A percentile compares a stretch with the other conserved stretches of the same genome.
These are phyloP conservation scores for Amyloporia xantha DNA, from an alignment of 768 basidiomycete genomes.

Conservation along the genomic window DNA sequence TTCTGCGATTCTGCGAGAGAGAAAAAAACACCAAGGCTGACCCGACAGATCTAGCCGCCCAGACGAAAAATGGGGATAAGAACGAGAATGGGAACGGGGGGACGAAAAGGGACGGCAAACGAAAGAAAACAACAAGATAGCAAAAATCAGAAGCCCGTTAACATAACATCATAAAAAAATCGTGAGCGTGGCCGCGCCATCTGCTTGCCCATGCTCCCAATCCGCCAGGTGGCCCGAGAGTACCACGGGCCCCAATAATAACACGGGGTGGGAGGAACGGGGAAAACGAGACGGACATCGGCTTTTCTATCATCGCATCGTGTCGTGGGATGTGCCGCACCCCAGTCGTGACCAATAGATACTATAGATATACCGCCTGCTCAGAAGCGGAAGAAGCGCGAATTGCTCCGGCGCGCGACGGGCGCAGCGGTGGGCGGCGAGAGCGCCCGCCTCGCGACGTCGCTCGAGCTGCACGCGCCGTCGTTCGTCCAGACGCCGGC, in stretches of 20 bases:
- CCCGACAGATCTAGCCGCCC: background rate
- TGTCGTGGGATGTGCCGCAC: background rate
- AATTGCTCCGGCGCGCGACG: slow-evolving; percentile 6
- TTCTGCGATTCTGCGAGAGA: too few relatives aligned
- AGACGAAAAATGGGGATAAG: background rate
- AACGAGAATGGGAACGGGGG: background rate
- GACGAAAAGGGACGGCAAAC: background rate
- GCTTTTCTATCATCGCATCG: background rate
- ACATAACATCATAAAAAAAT: background rate
- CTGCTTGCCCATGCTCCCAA: background rate
- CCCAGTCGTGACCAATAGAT: slow-evolving; percentile 1
- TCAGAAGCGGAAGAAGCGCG: slow-evolving; percentile 21
- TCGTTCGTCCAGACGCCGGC: slow-evolving; percentile 52
- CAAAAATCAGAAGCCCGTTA: background rate
- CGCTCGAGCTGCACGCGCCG: slow-evolving; percentile 37
- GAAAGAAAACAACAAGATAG: background rate
- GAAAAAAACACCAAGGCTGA: background rate
- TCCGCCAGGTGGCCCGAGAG: background rate
- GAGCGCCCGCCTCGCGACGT: slow-evolving; percentile 6
- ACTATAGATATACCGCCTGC: background rate
- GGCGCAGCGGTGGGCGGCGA: slow-evolving; percentile 2
- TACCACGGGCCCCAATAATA: background rate
- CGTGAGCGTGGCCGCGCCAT: background rate
- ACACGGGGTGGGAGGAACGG: background rate
- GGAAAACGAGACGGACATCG: background rate